Conservation (phyloP, 495 filamentous ascomycete genomes). For the Trichoderma gamsii region DNA sequence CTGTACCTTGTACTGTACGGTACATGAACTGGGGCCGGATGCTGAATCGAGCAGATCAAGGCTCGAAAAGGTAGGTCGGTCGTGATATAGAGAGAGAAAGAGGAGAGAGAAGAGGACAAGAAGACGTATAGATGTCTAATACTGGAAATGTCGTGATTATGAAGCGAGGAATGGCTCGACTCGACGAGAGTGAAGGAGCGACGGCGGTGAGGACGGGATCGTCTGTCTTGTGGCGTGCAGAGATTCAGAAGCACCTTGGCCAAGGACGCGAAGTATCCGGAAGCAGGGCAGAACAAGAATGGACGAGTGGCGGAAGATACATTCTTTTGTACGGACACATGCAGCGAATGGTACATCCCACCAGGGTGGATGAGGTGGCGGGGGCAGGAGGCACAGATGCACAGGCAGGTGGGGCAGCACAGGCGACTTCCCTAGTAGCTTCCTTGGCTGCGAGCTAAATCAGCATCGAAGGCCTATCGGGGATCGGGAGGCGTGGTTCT, state of each 20-base stretch:
- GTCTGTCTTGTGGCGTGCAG: background rate
- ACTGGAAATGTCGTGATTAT: background rate
- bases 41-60: no score
- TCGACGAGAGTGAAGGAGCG: background rate
- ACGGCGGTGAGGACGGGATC: background rate
- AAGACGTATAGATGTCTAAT: no score
- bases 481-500: slow-evolving; percentile 1
- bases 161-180: no score
- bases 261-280: background rate
- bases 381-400: slow-evolving; percentile 12
- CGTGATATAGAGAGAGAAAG: background rate
- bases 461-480: slow-evolving; percentile 7
- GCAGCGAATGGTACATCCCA: background rate
- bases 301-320: background rate
- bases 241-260: background rate
- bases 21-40: no score
- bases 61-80: no score
- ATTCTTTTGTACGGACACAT: background rate
- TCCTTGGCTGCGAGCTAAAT: slow-evolving; percentile 10
- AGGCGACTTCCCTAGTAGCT: background rate
- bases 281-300: background rate
- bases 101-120: background rate
- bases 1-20: no score
- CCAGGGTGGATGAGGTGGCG: background rate
- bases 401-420: background rate